Conservation (phyloP, 1,284 basidiomycete species). For the Trichosporon asahii region DNA sequence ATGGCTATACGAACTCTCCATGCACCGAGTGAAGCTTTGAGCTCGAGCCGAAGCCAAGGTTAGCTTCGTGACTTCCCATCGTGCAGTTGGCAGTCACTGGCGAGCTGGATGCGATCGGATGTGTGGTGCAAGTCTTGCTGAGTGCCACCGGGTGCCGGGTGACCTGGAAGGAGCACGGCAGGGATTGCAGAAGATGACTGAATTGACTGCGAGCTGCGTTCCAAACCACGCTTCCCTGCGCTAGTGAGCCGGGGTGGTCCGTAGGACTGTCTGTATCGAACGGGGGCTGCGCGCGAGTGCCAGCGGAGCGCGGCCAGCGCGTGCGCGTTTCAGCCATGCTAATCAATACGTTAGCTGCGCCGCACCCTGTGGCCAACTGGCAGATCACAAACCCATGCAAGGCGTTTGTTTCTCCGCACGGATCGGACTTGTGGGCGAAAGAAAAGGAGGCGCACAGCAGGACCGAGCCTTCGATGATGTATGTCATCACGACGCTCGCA, state of each 20-base stretch:
- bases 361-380: background rate
- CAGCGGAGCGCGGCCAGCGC: background rate
- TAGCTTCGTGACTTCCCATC: background rate
- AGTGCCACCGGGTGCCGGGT: background rate
- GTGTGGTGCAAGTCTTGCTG: background rate
- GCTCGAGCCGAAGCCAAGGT: background rate
- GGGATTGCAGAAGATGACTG: background rate
- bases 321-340: background rate
- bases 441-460: no score
- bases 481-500: background rate
- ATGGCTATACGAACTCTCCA: slow-evolving; percentile 2
- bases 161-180: background rate
- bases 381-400: background rate
- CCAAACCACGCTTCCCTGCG: background rate
- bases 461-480: background rate
- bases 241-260: background rate
- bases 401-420: background rate
- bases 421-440: no score
- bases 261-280: background rate
- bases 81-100: background rate
- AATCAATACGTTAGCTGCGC: background rate
- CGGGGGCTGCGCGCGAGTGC: background rate
- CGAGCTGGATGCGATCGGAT: background rate
- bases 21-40: background rate
- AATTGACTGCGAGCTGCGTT: background rate